Evolutionary conservation across 257 asterid genomes (phyloP).

Genomic region (Mitragyna speciosa): DNA sequence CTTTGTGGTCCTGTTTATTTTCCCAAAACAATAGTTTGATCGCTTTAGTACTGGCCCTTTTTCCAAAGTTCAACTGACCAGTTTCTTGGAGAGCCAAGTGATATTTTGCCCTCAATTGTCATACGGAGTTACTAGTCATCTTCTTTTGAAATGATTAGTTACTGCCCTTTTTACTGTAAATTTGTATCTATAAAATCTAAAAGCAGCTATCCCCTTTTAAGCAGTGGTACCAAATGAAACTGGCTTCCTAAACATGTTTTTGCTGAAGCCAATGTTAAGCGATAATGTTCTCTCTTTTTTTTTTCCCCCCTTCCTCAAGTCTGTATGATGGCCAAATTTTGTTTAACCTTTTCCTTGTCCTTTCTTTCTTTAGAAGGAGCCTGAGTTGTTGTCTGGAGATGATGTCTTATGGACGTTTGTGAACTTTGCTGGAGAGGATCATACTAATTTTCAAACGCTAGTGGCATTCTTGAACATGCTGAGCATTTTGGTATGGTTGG

Average conservation of each 20-base stretch:
- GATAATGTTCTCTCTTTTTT: no score
- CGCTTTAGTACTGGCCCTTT: neutral
- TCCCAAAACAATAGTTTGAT: neutral
- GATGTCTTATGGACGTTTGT: conserved; percentile 96
- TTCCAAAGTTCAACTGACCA: neutral
- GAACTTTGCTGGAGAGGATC: conserved; percentile 96
- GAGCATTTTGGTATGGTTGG: conserved; percentile 73
- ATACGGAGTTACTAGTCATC: neutral
- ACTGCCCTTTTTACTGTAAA: neutral
- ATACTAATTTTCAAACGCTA: conserved; percentile 80
- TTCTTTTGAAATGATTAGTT: neutral
- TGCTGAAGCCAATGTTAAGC: neutral
- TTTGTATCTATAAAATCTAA: neutral
- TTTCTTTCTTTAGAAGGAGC: conserved; percentile 67
- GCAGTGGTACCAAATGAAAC: neutral
- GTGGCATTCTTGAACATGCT: conserved; percentile 94
- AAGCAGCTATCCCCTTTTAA: neutral
- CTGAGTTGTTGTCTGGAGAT: conserved; percentile 83
- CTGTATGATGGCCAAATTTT: neutral
- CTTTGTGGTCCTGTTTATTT: neutral
- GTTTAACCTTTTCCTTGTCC: conserved; percentile 17
- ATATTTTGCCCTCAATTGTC: neutral
- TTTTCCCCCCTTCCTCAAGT: neutral
- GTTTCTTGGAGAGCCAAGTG: neutral
- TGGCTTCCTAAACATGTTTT: neutral